phyloP scores from a whole-genome alignment of 2,329 filamentous ascomycete species.

The Penicillium sp. region DNA sequence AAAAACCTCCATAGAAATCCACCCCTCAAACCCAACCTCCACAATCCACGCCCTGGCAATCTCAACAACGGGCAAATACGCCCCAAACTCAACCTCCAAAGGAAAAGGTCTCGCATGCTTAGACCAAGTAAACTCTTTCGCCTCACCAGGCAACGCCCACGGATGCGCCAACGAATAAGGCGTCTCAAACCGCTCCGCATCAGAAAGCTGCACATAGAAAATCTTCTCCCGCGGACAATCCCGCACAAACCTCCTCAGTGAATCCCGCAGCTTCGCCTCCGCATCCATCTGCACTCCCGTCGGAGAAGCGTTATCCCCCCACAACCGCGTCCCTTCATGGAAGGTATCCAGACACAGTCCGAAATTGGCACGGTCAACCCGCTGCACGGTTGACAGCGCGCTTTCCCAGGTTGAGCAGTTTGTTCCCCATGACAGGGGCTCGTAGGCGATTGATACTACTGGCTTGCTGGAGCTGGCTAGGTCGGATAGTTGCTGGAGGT shows the following conservation, averaged over 20 bases:
- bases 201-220: conserved; percentile 40
- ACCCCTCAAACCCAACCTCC: conserved; percentile 31
- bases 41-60: conserved; percentile 31
- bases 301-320: conserved; percentile 29
- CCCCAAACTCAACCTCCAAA: conserved; percentile 27
- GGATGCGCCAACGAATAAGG: conserved; percentile 32
- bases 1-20: conserved; percentile 38
- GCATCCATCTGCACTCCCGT: conserved; percentile 29
- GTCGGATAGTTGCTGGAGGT: too few species aligned
- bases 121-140: conserved; percentile 32
- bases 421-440: conserved; percentile 31
- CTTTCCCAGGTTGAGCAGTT: conserved; percentile 37
- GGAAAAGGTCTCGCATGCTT: conserved; percentile 36
- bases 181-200: conserved; percentile 36
- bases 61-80: conserved; percentile 31
- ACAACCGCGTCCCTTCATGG: conserved; percentile 35
- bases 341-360: conserved; percentile 42
- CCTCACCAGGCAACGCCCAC: conserved; percentile 32
- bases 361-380: conserved; percentile 37
- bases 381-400: conserved; percentile 27
- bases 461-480: too few species aligned
- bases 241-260: conserved; percentile 23
- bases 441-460: too few species aligned
- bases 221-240: conserved; percentile 31
- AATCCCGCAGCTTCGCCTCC: conserved; percentile 21